phyloP scores from a whole-genome alignment of 2,329 filamentous ascomycete genomes.

The Boeremia exigua region DNA sequence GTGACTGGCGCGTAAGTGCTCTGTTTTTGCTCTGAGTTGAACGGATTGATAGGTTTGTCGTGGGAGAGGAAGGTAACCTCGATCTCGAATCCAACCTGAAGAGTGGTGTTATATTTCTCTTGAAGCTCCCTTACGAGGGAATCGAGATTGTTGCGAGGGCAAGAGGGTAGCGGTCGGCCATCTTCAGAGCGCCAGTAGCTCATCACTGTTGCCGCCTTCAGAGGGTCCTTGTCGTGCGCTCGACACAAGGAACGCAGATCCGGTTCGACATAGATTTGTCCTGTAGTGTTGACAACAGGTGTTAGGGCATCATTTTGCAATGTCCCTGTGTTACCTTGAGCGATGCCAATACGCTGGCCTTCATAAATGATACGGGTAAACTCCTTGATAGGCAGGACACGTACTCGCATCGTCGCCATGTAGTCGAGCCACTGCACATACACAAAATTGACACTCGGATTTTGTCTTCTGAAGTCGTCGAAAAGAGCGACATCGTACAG shows the following conservation, averaged over 20 bases:
- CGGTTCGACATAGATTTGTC: conserved; percentile 70
- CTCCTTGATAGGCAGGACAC: conserved; percentile 68
- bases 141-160: conserved; percentile 61
- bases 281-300: conserved; percentile 62
- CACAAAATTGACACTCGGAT: conserved; percentile 67
- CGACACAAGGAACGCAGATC: conserved; percentile 68
- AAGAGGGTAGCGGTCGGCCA: conserved; percentile 60
- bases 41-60: conserved; percentile 31
- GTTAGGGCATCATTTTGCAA: conserved; percentile 70
- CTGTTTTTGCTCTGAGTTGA: neutral
- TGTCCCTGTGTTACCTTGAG: conserved; percentile 68
- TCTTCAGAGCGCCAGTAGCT: conserved; percentile 68
- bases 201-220: conserved; percentile 68
- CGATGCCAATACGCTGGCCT: conserved; percentile 62
- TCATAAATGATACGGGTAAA: conserved; percentile 47
- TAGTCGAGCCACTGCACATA: conserved; percentile 81
- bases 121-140: conserved; percentile 60
- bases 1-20: conserved; percentile 56
- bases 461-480: conserved; percentile 57
- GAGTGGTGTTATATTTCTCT: conserved; percentile 59
- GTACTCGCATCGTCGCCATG: conserved; percentile 70
- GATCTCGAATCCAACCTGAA: conserved; percentile 80
- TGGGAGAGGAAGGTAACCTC: conserved; percentile 75
- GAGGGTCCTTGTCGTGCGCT: conserved; percentile 54
- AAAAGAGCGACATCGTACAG: conserved; percentile 49